A percentile compares a stretch with the other conserved stretches of the same genome.
Evolutionary conservation across 2,329 filamentous ascomycete genomes (phyloP).

Genomic region (Ceratocystis smalleyi): DNA sequence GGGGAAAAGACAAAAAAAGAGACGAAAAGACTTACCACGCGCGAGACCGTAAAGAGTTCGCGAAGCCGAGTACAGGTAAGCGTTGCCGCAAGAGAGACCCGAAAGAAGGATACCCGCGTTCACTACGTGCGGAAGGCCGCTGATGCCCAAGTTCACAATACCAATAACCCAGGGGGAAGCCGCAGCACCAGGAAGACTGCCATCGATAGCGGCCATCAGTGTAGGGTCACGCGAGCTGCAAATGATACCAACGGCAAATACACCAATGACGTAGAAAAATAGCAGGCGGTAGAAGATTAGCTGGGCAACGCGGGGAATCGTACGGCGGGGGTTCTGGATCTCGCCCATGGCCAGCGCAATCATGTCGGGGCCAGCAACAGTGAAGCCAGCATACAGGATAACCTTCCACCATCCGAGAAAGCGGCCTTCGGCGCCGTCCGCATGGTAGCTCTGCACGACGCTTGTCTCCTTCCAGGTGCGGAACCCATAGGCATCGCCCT

Average conservation of each 20-base stretch:
- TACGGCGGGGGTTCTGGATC: slow-evolving; percentile 46
- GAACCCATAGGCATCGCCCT: slow-evolving; percentile 48
- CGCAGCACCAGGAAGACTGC: slow-evolving; percentile 36
- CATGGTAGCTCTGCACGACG: slow-evolving; percentile 25
- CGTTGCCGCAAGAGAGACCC: slow-evolving; percentile 34
- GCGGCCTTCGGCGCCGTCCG: slow-evolving; percentile 37
- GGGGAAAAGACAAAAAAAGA: not conserved
- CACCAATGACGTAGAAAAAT: slow-evolving; percentile 53
- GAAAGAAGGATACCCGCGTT: slow-evolving; percentile 31
- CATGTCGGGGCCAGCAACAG: slow-evolving; percentile 52
- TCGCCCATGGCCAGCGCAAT: slow-evolving; percentile 42
- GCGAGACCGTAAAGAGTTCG: slow-evolving; percentile 37
- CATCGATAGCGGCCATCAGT: slow-evolving; percentile 32
- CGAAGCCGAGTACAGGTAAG: slow-evolving; percentile 37
- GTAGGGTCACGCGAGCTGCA: slow-evolving; percentile 37
- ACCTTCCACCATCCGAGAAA: slow-evolving; percentile 42
- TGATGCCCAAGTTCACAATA: slow-evolving; percentile 43
- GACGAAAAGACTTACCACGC: slow-evolving; percentile 19
- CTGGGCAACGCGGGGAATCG: slow-evolving; percentile 55
- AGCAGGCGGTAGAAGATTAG: slow-evolving; percentile 59
- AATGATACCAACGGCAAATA: slow-evolving; percentile 41
- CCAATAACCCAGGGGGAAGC: slow-evolving; percentile 45
- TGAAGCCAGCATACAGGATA: slow-evolving; percentile 54
- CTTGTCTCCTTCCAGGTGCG: slow-evolving; percentile 34
- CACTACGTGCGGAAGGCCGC: slow-evolving; percentile 43